These are phyloP conservation scores for Cladophialophora chaetospira DNA, from an alignment of 2,329 filamentous ascomycete genomes.

Conservation along the genomic window DNA sequence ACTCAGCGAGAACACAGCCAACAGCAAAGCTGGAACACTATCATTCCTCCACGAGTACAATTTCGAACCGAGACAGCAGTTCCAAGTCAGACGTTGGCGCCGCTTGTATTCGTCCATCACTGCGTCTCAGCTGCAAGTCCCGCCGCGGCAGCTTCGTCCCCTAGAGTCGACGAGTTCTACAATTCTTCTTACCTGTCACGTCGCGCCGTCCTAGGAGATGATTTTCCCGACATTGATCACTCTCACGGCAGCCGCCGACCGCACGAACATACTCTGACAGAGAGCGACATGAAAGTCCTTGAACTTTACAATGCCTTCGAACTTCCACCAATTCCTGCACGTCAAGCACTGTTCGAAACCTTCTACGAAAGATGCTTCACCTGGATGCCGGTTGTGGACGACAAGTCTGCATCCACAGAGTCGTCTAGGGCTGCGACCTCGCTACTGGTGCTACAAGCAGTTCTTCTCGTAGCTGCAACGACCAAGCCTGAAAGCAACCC, in stretches of 20 bases:
- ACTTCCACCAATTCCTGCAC: conserved; percentile 18
- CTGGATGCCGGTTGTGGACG: conserved; percentile 24
- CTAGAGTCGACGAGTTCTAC: conserved; percentile 20
- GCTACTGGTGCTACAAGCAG: conserved; percentile 15
- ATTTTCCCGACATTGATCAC: conserved; percentile 23
- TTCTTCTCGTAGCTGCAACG: conserved; percentile 12
- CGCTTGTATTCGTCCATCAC: conserved; percentile 14
- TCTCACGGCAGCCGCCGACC: conserved; percentile 14
- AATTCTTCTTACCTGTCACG: conserved; percentile 21
- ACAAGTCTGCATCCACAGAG: not conserved
- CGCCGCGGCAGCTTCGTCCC: conserved; percentile 9
- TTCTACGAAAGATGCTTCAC: conserved; percentile 21
- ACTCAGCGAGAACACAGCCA: not conserved
- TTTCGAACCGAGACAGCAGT: not conserved
- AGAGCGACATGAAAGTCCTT: conserved; percentile 20
- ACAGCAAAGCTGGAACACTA: not conserved
- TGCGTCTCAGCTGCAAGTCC: conserved; percentile 4
- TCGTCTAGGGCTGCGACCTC: conserved; percentile 1
- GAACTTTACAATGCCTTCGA: conserved; percentile 21
- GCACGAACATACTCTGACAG: conserved; percentile 13
- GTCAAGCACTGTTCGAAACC: conserved; percentile 18
- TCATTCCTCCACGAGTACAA: not conserved
- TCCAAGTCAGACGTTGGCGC: not conserved
- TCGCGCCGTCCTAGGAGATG: conserved; percentile 20
- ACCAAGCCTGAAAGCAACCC: conserved; percentile 9